Evolutionary conservation across 208 protist species (phyloP).

Genomic region (Tritrichomonas musculus): DNA sequence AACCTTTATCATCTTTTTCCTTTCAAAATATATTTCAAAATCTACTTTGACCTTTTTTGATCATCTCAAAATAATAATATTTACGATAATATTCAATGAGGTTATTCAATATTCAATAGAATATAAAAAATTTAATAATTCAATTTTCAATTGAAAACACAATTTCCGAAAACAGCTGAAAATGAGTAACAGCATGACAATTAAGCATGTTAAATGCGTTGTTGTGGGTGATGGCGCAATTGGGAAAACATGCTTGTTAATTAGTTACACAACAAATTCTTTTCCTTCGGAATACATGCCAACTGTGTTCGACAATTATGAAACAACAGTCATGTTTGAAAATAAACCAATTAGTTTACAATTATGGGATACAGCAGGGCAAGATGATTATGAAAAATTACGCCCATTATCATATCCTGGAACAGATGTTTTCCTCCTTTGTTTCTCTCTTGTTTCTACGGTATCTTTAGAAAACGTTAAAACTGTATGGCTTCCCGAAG

Average conservation of each 20-base stretch:
- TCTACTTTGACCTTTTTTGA: too few species aligned
- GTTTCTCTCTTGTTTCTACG: slow-evolving; percentile 60
- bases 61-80: too few species aligned
- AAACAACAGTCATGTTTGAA: slow-evolving; percentile 37
- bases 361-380: slow-evolving; percentile 49
- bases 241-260: slow-evolving; percentile 67
- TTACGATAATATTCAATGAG: too few species aligned
- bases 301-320: slow-evolving; percentile 51
- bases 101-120: too few species aligned
- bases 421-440: slow-evolving; percentile 66
- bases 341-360: slow-evolving; percentile 40
- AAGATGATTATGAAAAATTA: slow-evolving; percentile 47
- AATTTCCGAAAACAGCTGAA: too few species aligned
- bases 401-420: slow-evolving; percentile 50
- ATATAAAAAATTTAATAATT: too few species aligned
- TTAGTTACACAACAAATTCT: slow-evolving; percentile 66
- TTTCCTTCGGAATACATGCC: slow-evolving; percentile 58
- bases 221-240: slow-evolving; percentile 69
- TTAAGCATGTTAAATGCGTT: slow-evolving; percentile 57
- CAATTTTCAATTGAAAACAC: too few species aligned
- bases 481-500: slow-evolving; percentile 31
- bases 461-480: slow-evolving; percentile 64
- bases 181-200: too few species aligned
- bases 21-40: too few species aligned
- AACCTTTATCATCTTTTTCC: too few species aligned